Percentiles rank a stretch among this genome's conserved stretches.
Conservation (phyloP, 2,329 filamentous ascomycete genomes). For the Pezicula carpinea region DNA sequence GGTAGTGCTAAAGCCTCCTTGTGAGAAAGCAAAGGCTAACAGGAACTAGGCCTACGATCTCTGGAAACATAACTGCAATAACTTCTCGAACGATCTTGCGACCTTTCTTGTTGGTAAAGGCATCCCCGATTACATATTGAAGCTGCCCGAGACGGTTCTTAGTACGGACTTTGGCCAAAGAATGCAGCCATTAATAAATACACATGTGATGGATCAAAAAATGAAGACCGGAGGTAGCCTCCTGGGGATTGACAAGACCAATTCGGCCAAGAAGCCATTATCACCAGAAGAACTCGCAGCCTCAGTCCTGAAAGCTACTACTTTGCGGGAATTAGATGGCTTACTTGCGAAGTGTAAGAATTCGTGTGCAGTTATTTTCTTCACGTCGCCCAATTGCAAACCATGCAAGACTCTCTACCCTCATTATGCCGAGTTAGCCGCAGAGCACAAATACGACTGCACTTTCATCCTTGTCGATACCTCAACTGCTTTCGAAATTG, state of each 20-base stretch:
- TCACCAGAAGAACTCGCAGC: constrained; percentile 27
- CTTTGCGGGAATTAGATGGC: constrained; percentile 53
- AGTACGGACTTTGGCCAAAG: constrained; percentile 85
- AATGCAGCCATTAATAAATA: constrained; percentile 71
- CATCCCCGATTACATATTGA: constrained; percentile 82
- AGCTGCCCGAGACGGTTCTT: constrained; percentile 79
- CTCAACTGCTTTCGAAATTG: constrained; percentile 59
- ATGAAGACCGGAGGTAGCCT: constrained; percentile 43
- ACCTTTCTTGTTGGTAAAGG: constrained; percentile 85
- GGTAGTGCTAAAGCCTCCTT: constrained; percentile 35
- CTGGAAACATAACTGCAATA: constrained; percentile 93
- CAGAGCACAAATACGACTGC: constrained; percentile 63
- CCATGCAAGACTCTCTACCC: constrained; percentile 84
- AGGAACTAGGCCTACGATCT: constrained; percentile 71
- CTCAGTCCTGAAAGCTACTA: constrained; percentile 58
- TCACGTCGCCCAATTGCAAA: constrained; percentile 81
- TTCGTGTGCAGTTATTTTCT: constrained; percentile 80
- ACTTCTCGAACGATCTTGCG: constrained; percentile 88
- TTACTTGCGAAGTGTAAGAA: constrained; percentile 55
- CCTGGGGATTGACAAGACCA: constrained; percentile 20
- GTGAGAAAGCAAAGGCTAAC: constrained; percentile 1
- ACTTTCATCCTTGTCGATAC: constrained; percentile 81
- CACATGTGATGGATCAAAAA: constrained; percentile 54
- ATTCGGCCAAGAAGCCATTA: constrained; percentile 13
- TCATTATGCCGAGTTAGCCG: constrained; percentile 73